These are phyloP conservation scores for Akanthomyces uredinophilus DNA, from an alignment of 2,329 filamentous ascomycete genomes.

Conservation along the genomic window DNA sequence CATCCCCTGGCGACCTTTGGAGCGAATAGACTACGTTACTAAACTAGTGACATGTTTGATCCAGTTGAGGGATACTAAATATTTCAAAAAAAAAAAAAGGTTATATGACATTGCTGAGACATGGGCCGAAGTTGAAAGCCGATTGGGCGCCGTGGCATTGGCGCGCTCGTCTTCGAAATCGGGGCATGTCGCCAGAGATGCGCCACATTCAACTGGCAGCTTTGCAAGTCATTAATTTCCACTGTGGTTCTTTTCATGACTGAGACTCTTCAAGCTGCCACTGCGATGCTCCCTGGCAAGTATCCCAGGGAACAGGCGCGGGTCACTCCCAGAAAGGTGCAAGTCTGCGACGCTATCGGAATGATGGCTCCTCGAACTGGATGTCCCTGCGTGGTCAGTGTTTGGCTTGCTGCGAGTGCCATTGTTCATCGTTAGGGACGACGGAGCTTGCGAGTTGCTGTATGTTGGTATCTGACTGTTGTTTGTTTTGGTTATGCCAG, in stretches of 20 bases:
- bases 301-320: slow-evolving; percentile 67
- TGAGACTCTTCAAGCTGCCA: slow-evolving; percentile 34
- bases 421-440: neutral
- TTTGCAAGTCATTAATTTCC: neutral
- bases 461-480: neutral
- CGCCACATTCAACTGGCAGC: neutral
- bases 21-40: neutral
- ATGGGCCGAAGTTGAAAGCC: neutral
- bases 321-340: slow-evolving; percentile 56
- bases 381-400: neutral
- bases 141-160: neutral
- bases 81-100: neutral
- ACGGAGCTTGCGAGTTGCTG: neutral
- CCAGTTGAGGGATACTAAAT: slow-evolving; percentile 4
- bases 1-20: neutral
- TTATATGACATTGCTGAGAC: slow-evolving; percentile 1
- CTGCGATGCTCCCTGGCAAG: slow-evolving; percentile 47
- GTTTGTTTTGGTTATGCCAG: neutral
- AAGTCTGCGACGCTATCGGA: slow-evolving; percentile 33
- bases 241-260: slow-evolving; percentile 18
- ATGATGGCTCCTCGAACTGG: neutral
- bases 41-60: neutral
- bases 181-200: too few relatives aligned
- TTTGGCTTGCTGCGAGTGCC: neutral
- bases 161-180: neutral